Base-by-base conservation (phyloP, 345 rosid species). In the sweet orange (Citrus sinensis) region DNA sequence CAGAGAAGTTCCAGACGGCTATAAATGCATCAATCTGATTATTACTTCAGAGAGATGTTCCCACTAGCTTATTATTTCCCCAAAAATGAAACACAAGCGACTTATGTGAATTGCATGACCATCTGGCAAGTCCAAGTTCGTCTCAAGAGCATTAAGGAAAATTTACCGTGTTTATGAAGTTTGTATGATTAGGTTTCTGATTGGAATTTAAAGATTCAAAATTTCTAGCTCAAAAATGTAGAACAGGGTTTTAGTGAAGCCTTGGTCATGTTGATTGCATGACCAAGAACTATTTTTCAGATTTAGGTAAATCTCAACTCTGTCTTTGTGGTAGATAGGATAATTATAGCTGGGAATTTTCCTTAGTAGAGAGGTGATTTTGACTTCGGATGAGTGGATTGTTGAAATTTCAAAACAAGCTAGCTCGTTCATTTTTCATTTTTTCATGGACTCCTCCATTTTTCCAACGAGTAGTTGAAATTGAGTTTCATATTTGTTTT, bases 1-100 rank as follows among this genome's bases (percentile, higher is more conserved):
- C 99, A 0, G 93, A 89, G 65, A 86, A 86, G 82, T 93, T 93
- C 82, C 88, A 88, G 76, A 77, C 81, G 40, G 90, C 91, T 78
- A 77, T 95, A 65, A 90, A 80, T 55, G 75, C 82, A 39, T 73
- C 85, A 37, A 9, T 42, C 19, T 67, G 49, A 71, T 27, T 20
- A 10, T 66, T 22, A 75, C 32, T 25, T 9, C 9, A 17, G 61
- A 49, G 5, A 32, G 25, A 59, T 22, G 2, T 10, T 34, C 60
- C 60, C 37, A 32, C 54, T 16, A n/a, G 27, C 58, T 58, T 59
- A 67, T 60, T 72, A n/a, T 70, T 77, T 49, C 29, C n/a, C 51
- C 64, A 67, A 69, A 60, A 11, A 39, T 74, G 62, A 63, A 46
- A 39, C 25, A 30, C 46, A 59, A 55, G 24, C 61, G 7, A 66